Evolutionary conservation across 805 yeast genomes (phyloP), one percentile per base, ranked within the genome.

Genomic region (Schwanniomyces sp.): DNA sequence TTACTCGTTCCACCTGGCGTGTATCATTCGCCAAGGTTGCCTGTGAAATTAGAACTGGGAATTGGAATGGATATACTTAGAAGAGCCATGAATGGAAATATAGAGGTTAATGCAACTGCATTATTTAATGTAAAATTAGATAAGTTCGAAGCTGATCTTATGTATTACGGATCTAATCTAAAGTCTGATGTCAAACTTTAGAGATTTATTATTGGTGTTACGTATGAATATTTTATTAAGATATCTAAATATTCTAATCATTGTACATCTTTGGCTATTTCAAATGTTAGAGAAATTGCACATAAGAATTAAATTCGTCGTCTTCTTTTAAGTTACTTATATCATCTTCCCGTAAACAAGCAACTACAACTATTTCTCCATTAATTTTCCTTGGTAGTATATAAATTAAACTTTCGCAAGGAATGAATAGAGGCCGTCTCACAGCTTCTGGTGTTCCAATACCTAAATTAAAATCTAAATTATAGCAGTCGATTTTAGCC

Each of bases 1-100:
- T 46, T 82, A 37, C 52, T 64, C 9, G 59, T 81, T 1, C 78
- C 81, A 0, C 84, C 86, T 0, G 87, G 87, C 0, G 45, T 76
- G 7, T 74, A 72, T 57, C 72, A 64, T 8, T 75, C 84, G 3
- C 79, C 78, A 6, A 62, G 77, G 39, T 67, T 81, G 3, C 81
- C 86, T 0, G 69, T 83, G 14, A 69, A 68, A 26, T 67, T 76
- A 41, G 69, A 73, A 4, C 64, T 65, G 2, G 80, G 81, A 0
- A 62, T 76, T 7, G 81, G 79, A 1, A 74, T 75, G 43, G 81
- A 78, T 34, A 65, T 82, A 10, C 58, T 83, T 26, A 67, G 75
- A 38, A 70, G 70, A 48, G 82, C 84, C 0, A 43, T 82, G 26
- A 75, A 79, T 52, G 82, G 84, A 5, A 70, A 76, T 24, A 64